Base-by-base conservation (phyloP, 106 monocot genomes). In the Dendrobium huoshanense region DNA sequence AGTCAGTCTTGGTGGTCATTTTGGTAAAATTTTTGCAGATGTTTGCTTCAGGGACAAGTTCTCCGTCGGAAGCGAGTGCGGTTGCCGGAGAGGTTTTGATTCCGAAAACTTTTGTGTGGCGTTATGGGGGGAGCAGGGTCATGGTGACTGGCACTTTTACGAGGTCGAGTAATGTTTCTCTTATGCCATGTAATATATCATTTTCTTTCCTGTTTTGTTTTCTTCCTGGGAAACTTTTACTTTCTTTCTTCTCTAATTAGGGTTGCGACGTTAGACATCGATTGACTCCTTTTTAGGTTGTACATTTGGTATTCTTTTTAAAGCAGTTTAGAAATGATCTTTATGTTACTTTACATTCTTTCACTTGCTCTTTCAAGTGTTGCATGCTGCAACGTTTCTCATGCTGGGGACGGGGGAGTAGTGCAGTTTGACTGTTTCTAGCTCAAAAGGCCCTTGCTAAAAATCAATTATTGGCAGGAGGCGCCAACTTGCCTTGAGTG, bases 31-130 rank as follows among this genome's bases (percentile, higher is more conserved):
- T 27, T 24, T 72, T 15, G 72, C 74, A 75, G 43, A 75, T 75
- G 74, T 75, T 75, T 44, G n/a, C 74, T 75, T 44, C 74, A 6
- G 74, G 74, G 8, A 44, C 43, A 7, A 75, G 20, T 75, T 75
- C 74, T 44, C 13, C 22, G 15, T 41, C 13, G 41, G 74, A 75
- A 20, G 74, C 9, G 7, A 75, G 44, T n/a, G 74, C 44, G n/a
- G n/a, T 75, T 17, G 41, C 20, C 0, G 74, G 74, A 41, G 43
- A 75, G 20, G n/a, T 75, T 75, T 31, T 75, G n/a, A 5, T 75
- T 75, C 43, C 74, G 43, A 75, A 75, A n/a, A 43, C 74, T 9
- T 75, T 75, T 44, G 74, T 75, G n/a, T 75, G 74, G 74, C 74
- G 16, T 41, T 75, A 75, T 75, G 74, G 74, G 7, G 74, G 74